These are phyloP conservation scores for Leishmania braziliensis DNA, from an alignment of 208 protist species.

Conservation along the genomic window DNA sequence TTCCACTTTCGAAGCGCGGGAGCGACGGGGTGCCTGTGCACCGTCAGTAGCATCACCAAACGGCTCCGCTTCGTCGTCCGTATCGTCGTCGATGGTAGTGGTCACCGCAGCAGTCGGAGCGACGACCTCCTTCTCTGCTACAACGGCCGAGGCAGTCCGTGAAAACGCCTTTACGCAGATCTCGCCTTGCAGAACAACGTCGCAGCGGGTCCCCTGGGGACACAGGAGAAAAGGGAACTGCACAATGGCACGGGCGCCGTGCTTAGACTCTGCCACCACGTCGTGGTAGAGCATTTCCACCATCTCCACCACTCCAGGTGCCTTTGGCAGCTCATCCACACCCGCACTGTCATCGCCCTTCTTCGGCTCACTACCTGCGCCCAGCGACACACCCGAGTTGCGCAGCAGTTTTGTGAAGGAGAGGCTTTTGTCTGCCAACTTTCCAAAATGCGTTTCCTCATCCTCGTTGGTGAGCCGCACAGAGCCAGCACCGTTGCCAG, in stretches of 20 bases:
- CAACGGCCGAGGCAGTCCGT: slow-evolving; percentile 34
- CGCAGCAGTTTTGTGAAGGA: slow-evolving; percentile 67
- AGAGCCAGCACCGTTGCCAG: slow-evolving; percentile 38
- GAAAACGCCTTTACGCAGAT: slow-evolving; percentile 82
- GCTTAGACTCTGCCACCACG: slow-evolving; percentile 51
- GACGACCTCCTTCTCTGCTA: slow-evolving; percentile 1
- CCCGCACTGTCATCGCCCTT: neutral
- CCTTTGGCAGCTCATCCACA: slow-evolving; percentile 47
- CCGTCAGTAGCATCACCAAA: neutral
- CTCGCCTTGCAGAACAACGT: slow-evolving; percentile 60
- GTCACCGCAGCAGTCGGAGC: neutral
- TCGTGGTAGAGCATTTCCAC: slow-evolving; percentile 88
- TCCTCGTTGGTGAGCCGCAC: slow-evolving; percentile 72
- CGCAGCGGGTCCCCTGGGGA: slow-evolving; percentile 65
- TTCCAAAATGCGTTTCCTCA: slow-evolving; percentile 72
- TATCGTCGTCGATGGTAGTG: slow-evolving; percentile 1
- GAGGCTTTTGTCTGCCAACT: slow-evolving; percentile 40
- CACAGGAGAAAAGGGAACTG: slow-evolving; percentile 79
- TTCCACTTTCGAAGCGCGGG: neutral
- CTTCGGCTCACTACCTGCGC: neutral
- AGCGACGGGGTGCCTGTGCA: neutral
- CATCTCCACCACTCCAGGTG: slow-evolving; percentile 57
- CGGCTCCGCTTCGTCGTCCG: slow-evolving; percentile 14
- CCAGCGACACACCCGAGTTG: slow-evolving; percentile 30
- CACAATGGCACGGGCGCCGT: slow-evolving; percentile 56